Percentiles rank a stretch among this genome's conserved stretches.
phyloP scores from a whole-genome alignment of 345 rosid species.

The Brassica incana region DNA sequence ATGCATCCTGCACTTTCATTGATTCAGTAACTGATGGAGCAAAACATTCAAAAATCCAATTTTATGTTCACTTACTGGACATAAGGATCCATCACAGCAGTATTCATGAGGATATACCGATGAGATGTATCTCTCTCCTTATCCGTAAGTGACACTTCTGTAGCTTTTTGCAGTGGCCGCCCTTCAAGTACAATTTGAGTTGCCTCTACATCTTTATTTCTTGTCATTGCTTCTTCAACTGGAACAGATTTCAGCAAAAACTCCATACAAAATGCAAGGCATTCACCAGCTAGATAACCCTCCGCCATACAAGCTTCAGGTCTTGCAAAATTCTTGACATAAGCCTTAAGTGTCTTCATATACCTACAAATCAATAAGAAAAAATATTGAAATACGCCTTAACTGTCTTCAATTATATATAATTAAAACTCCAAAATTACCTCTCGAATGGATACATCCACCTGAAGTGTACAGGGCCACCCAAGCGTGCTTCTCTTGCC shows the following conservation, averaged over 20 bases:
- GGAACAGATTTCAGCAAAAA: not conserved
- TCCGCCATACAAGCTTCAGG: not conserved
- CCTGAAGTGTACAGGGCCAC: not conserved
- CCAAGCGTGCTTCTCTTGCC: no score
- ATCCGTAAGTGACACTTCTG: not conserved
- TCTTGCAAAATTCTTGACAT: not conserved
- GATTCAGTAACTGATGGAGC: no score
- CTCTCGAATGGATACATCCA: not conserved
- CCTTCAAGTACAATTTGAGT: not conserved
- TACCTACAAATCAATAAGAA: no score
- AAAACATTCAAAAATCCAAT: no score
- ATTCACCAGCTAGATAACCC: not conserved
- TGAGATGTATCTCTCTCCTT: not conserved
- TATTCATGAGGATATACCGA: not conserved
- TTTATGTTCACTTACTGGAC: not conserved
- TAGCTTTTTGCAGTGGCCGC: not conserved
- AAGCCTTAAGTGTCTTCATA: no score
- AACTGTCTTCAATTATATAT: no score
- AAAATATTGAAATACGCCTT: no score
- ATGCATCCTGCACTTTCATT: not conserved
- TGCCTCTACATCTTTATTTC: not conserved
- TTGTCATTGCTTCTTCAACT: not conserved
- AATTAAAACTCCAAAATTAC: not conserved
- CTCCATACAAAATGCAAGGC: not conserved
- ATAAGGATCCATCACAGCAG: not conserved